Evolutionary conservation across 1,284 basidiomycete species (phyloP), one percentile per base, ranked within the genome.

Genomic region (Heterobasidion annosum): DNA sequence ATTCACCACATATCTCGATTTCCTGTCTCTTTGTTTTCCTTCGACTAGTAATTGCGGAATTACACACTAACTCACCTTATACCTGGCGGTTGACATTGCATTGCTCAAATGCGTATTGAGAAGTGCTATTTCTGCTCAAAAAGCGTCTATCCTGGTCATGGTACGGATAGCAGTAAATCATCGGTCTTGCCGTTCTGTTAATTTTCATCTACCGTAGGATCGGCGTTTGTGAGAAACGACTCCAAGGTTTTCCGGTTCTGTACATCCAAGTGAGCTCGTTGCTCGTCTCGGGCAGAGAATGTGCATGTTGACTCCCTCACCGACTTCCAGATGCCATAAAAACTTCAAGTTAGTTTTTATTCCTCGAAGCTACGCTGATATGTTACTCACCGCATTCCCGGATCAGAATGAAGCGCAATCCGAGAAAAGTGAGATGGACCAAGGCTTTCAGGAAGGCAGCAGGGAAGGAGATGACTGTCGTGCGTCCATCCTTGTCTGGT

Each of bases 391-490:
- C n/a, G 43, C 25, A 1, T 34, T 58, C 50, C 55, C 51, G 6
- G 25, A 25, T 25, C 64, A 96, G 93, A 74, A 98, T 99, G 96
- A 99, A 99, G 78, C 89, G 97, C 51, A 99, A 99, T 74, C 97
- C 97, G 50, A 85, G 97, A 61, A 99, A 99, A 75, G 95, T 99
- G 51, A 83, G 93, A 65, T 99, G 97, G 97, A 99, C 97, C 54
- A 99, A 99, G 73, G 97, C 97, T 15, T 99, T 99, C 83, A 83
- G 97, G 63, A 98, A 96, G 70, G 93, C 97, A 25, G 92, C 94
- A 56, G 97, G 97, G 60, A 99, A 99, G 76, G 97, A 99, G 75
- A 99, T 99, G 97, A 96, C 92, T 12, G 91, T 99, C 65, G 93
- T 95, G 66, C 70, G 90, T 72, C 33, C n/a, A 59, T 16, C 25